Evolutionary conservation across 1,139 yeast genomes (phyloP).

Genomic region (Nakaseomyces uthaithaninus): DNA sequence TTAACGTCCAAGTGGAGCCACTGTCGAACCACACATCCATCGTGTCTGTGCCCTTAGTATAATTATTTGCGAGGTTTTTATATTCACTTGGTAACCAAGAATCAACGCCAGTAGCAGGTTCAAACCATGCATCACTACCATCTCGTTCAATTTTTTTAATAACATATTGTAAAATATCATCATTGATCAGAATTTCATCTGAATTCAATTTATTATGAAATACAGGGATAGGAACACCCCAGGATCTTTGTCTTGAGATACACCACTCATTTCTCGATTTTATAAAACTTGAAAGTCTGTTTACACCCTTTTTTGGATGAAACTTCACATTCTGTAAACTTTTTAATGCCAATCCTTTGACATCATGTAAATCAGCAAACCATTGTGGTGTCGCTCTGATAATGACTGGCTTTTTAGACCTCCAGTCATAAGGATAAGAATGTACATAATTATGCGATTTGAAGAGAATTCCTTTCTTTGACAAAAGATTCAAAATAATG

Average conservation of each 20-base stretch:
- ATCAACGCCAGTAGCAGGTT: slow-evolving; percentile 41
- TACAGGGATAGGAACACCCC: slow-evolving; percentile 99
- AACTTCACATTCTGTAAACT: slow-evolving; percentile 60
- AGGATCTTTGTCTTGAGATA: slow-evolving; percentile 88
- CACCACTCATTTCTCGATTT: slow-evolving; percentile 90
- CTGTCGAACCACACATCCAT: slow-evolving; percentile 99
- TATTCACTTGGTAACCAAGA: slow-evolving; percentile 65
- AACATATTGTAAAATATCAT: slow-evolving; percentile 30
- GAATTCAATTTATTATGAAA: slow-evolving; percentile 49
- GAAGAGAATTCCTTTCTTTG: slow-evolving; percentile 41
- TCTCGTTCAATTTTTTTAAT: slow-evolving; percentile 30
- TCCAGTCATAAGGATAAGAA: slow-evolving; percentile 95
- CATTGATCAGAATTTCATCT: slow-evolving; percentile 29
- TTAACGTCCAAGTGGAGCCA: slow-evolving; percentile 83
- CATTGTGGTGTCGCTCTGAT: slow-evolving; percentile 95
- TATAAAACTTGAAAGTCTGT: slow-evolving; percentile 65
- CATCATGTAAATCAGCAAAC: slow-evolving; percentile 79
- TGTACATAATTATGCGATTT: slow-evolving; percentile 52
- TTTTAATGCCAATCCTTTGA: slow-evolving; percentile 53
- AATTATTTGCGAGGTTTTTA: slow-evolving; percentile 36
- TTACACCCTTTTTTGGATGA: slow-evolving; percentile 63
- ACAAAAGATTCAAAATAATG: slow-evolving; percentile 40
- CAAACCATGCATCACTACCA: slow-evolving; percentile 79
- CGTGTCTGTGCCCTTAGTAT: slow-evolving; percentile 70
- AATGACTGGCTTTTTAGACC: slow-evolving; percentile 90